Conservation (phyloP, 106 monocot species). For the Hemerocallis citrina region DNA sequence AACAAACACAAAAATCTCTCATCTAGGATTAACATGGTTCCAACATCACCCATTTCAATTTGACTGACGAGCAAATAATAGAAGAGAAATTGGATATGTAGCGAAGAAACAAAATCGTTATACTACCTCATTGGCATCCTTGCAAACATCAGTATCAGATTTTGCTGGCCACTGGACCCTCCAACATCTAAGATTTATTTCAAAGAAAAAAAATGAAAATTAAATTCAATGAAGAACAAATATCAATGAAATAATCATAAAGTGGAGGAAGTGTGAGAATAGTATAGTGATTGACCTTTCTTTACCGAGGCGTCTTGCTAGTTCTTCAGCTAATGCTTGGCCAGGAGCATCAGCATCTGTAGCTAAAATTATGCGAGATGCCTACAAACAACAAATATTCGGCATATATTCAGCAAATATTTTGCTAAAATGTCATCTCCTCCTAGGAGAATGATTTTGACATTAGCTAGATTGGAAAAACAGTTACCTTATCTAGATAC, state of each 20-base stretch:
- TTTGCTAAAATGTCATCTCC: background rate
- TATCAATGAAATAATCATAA: background rate
- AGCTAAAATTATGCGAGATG: constrained; percentile 39
- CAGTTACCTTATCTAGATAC: constrained; percentile 24
- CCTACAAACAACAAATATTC: constrained; percentile 11
- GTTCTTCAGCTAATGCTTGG: constrained; percentile 45
- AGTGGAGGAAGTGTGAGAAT: background rate
- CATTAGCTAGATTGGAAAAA: background rate
- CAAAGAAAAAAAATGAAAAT: background rate
- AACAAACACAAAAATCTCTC: background rate
- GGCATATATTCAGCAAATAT: background rate
- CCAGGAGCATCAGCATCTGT: constrained; percentile 42
- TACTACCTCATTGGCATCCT: constrained; percentile 46
- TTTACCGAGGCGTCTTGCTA: constrained; percentile 48
- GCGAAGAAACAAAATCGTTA: background rate
- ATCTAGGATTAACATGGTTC: background rate
- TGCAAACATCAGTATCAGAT: constrained; percentile 25
- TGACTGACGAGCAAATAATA: background rate
- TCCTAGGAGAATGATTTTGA: background rate
- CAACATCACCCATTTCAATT: background rate
- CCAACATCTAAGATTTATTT: constrained; percentile 32
- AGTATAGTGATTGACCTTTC: constrained; percentile 21
- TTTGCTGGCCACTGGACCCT: constrained; percentile 38
- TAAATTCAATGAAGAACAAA: background rate
- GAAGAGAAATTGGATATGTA: background rate